Evolutionary conservation across 2,329 filamentous ascomycete species (phyloP).

Genomic region (Cytospora schulzeri): DNA sequence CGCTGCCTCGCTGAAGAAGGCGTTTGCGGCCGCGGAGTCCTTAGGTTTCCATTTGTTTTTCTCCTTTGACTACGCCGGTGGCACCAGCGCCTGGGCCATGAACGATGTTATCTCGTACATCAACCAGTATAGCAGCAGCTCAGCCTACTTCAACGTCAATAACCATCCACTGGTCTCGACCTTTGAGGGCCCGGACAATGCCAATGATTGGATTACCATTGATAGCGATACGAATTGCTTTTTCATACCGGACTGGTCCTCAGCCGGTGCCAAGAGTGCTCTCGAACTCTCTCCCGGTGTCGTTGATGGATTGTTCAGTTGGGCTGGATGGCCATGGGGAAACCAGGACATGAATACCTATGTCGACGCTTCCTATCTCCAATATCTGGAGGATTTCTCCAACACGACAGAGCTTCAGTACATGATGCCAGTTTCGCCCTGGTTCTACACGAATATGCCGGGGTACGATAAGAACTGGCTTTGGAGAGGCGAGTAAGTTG

Average conservation of each 20-base stretch:
- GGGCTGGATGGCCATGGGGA: conserved; percentile 42
- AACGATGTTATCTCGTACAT: too few relatives aligned
- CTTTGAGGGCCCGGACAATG: conserved; percentile 32
- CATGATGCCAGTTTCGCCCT: conserved; percentile 61
- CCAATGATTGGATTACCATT: too few relatives aligned
- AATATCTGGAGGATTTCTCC: conserved; percentile 31
- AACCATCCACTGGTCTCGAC: too few relatives aligned
- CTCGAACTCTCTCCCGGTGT: conserved; percentile 27
- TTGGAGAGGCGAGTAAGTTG: conserved; percentile 53
- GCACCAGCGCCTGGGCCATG: too few relatives aligned
- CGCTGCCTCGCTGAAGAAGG: too few relatives aligned
- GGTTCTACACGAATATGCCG: conserved; percentile 63
- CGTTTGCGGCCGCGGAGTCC: too few relatives aligned
- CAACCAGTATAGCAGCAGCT: too few relatives aligned
- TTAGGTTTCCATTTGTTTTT: too few relatives aligned
- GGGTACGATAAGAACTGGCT: conserved; percentile 63
- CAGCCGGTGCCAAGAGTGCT: conserved; percentile 38
- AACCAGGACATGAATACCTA: conserved; percentile 35
- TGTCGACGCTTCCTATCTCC: conserved; percentile 40
- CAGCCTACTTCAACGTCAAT: too few relatives aligned
- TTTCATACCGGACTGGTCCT: conserved; percentile 52
- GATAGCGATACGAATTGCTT: conserved; percentile 38
- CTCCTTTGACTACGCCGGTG: too few relatives aligned
- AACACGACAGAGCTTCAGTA: conserved; percentile 37
- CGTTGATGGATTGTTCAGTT: conserved; percentile 42